A percentile compares a stretch with the other conserved stretches of the same genome.
These are phyloP conservation scores for Bolboschoenoplectus hybrid DNA, from an alignment of 202 grass and related monocot species.

Conservation along the genomic window DNA sequence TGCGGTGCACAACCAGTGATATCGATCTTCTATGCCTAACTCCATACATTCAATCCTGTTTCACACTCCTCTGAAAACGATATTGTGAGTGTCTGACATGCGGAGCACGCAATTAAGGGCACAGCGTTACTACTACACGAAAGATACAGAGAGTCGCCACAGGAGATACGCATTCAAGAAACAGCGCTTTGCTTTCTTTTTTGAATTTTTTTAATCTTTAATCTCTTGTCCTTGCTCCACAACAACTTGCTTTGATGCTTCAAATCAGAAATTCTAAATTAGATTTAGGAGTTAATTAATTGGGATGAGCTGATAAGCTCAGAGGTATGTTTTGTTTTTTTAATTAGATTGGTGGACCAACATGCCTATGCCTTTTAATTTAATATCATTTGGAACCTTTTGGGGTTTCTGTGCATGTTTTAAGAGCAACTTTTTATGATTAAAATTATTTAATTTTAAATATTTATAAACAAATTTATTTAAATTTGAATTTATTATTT, in stretches of 20 bases:
- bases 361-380: not conserved
- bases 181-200: constrained; percentile 14
- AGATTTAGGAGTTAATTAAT: not conserved
- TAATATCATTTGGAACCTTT: not conserved
- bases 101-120: too few species aligned
- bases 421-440: not conserved
- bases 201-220: not conserved
- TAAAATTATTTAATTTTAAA: too few species aligned
- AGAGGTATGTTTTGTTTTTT: constrained; percentile 15
- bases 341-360: constrained; percentile 16
- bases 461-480: too few species aligned
- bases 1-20: too few species aligned
- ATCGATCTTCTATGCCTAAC: not conserved
- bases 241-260: constrained; percentile 11
- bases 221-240: constrained; percentile 17
- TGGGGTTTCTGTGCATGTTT: not conserved
- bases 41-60: not conserved
- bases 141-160: not conserved
- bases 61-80: not conserved
- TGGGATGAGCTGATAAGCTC: not conserved
- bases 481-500: too few species aligned
- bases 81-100: not conserved
- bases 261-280: not conserved
- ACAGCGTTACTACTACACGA: not conserved
- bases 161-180: not conserved